phyloP scores from a whole-genome alignment of 148 eudicot species.

The Euryodendron excelsum region DNA sequence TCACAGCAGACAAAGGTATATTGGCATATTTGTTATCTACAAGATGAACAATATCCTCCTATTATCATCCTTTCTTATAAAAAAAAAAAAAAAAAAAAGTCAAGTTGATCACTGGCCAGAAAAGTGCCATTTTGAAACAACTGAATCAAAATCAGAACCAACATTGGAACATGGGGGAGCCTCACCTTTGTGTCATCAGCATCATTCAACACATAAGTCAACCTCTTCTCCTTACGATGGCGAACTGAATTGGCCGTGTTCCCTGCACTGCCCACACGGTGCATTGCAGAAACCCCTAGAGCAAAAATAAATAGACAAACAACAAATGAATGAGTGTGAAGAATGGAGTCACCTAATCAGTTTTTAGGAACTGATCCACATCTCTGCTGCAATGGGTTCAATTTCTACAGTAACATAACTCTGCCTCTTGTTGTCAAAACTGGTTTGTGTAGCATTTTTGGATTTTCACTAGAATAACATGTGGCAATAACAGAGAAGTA shows the following conservation, averaged over 20 bases:
- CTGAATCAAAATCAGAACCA: background rate
- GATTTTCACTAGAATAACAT: background rate
- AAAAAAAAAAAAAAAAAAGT: background rate
- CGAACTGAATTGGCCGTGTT: conserved; percentile 77
- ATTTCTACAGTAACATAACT: background rate
- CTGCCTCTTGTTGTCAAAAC: background rate
- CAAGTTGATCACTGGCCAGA: too few relatives aligned
- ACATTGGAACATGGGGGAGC: background rate
- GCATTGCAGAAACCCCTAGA: conserved; percentile 63
- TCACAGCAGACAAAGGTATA: background rate
- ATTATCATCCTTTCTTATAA: background rate
- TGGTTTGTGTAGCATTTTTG: background rate
- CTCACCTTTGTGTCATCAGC: conserved; percentile 84
- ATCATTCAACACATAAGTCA: conserved; percentile 78
- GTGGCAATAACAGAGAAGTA: background rate
- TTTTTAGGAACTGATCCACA: background rate
- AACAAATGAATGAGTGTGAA: background rate
- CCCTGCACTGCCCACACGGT: conserved; percentile 94
- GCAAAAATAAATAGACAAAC: background rate
- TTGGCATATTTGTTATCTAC: background rate
- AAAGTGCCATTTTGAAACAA: too few relatives aligned
- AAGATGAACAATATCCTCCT: background rate
- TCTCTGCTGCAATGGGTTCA: background rate
- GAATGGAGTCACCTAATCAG: background rate
- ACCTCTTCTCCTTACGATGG: conserved; percentile 86